Percentiles rank a stretch among this genome's conserved stretches.
Evolutionary conservation across 2,329 filamentous ascomycete species (phyloP).

Genomic region (Beauveria australis): DNA sequence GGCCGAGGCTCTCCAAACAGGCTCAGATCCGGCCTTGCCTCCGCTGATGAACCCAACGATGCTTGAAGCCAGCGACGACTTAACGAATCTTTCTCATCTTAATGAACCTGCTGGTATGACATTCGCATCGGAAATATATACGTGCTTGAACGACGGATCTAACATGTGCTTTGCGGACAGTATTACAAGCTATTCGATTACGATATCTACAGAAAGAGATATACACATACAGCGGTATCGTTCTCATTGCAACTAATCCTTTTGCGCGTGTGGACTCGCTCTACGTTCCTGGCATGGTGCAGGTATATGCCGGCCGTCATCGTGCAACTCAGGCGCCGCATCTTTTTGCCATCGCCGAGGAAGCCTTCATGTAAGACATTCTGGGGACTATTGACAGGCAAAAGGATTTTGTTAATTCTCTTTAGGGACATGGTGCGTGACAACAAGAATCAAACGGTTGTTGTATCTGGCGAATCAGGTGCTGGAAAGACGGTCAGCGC

Average conservation of each 20-base stretch:
- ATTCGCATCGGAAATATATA: neutral
- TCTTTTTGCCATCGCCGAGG: conserved; percentile 96
- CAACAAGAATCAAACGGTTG: conserved; percentile 92
- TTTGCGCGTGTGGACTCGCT: conserved; percentile 96
- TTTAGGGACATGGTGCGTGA: conserved; percentile 91
- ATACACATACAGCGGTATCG: conserved; percentile 98
- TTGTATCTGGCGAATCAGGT: conserved; percentile 98
- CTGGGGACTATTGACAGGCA: neutral
- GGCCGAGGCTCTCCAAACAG: conserved; percentile 64
- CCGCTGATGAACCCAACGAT: conserved; percentile 97
- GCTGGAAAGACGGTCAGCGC: conserved; percentile 98
- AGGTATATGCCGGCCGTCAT: conserved; percentile 96
- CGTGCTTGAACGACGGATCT: conserved; percentile 13
- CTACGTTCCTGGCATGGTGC: conserved; percentile 99
- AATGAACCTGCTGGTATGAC: conserved; percentile 90
- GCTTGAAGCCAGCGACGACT: conserved; percentile 95
- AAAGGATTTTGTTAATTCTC: conserved; percentile 27
- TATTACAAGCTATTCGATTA: conserved; percentile 93
- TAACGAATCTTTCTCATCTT: conserved; percentile 94
- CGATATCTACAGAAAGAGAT: conserved; percentile 98
- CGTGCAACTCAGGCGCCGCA: conserved; percentile 94
- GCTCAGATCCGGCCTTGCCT: conserved; percentile 70
- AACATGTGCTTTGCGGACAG: conserved; percentile 37
- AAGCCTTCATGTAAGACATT: conserved; percentile 79
- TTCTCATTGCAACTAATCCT: conserved; percentile 95